Evolutionary conservation across 805 yeast species (phyloP).

Genomic region (Wickerhamiella occidentalis): DNA sequence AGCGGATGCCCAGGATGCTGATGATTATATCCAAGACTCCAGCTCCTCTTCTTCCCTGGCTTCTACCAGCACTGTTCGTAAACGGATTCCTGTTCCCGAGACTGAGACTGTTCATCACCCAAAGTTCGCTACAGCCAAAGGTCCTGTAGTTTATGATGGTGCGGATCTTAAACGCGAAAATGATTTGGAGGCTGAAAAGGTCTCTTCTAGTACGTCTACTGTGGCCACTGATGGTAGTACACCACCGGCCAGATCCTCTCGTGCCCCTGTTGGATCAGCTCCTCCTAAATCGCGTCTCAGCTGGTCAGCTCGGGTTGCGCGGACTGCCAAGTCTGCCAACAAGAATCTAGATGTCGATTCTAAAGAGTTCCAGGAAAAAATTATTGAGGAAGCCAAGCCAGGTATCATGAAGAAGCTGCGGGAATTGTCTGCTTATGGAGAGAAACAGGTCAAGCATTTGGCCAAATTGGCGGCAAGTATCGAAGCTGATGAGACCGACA

Average conservation of each 20-base stretch:
- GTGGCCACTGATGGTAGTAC: no score
- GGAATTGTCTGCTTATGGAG: constrained; percentile 17
- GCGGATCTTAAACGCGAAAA: not conserved
- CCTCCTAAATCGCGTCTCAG: not conserved
- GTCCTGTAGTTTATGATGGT: not conserved
- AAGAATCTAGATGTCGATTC: constrained; percentile 18
- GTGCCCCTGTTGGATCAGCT: not conserved
- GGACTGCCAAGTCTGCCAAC: constrained; percentile 19
- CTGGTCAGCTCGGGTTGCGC: constrained; percentile 18
- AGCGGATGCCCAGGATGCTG: constrained; percentile 1
- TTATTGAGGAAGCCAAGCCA: constrained; percentile 18
- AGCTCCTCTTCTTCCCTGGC: not conserved
- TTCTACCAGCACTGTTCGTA: not conserved
- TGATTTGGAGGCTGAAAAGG: not conserved
- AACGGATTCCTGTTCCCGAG: not conserved
- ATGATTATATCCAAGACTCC: not conserved
- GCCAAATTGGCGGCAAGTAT: constrained; percentile 18
- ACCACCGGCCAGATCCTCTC: no score
- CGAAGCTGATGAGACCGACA: constrained; percentile 16
- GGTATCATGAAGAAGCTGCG: constrained; percentile 20
- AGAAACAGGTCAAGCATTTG: constrained; percentile 14
- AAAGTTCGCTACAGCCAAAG: not conserved
- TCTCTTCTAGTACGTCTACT: not conserved
- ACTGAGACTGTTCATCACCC: not conserved
- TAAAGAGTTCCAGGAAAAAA: constrained; percentile 4